A percentile compares a stretch with the other conserved stretches of the same genome.
phyloP scores from a whole-genome alignment of 73 alveolate genomes.

The Effrenium voratum region DNA sequence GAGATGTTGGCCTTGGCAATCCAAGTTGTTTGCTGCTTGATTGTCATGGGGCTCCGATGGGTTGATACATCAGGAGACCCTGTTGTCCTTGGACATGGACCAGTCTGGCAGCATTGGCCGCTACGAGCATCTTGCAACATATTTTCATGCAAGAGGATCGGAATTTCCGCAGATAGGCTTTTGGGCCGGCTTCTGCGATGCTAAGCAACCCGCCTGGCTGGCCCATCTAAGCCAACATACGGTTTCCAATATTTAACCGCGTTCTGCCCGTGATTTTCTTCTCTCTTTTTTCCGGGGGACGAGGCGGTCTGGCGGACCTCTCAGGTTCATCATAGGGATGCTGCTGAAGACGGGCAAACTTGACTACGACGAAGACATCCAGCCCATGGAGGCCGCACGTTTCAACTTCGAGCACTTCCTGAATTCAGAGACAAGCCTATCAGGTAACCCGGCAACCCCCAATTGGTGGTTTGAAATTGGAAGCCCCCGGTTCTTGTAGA shows the following conservation, averaged over 20 bases:
- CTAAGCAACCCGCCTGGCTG: not conserved
- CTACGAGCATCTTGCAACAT: not conserved
- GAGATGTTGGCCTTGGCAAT: too few relatives aligned
- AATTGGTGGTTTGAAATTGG: too few relatives aligned
- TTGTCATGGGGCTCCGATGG: too few relatives aligned
- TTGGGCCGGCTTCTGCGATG: not conserved
- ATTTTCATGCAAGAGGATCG: not conserved
- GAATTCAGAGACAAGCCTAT: too few relatives aligned
- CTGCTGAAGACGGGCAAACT: slow-evolving; percentile 18
- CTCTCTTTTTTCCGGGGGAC: too few relatives aligned
- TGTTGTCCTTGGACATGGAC: slow-evolving; percentile 32
- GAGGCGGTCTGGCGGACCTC: too few relatives aligned
- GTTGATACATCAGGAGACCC: slow-evolving; percentile 27
- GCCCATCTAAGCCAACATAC: too few relatives aligned
- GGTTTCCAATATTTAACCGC: too few relatives aligned
- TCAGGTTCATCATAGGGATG: not conserved
- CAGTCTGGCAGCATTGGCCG: not conserved
- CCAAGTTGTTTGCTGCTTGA: too few relatives aligned
- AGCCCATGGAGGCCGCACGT: not conserved
- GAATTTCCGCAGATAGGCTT: not conserved
- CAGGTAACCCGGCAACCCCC: too few relatives aligned
- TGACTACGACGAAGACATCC: not conserved
- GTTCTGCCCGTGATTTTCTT: too few relatives aligned
- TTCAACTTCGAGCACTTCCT: not conserved
- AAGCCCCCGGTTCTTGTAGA: too few relatives aligned